Base-by-base conservation (phyloP, 257 asterid species). In the Capsicum rhomboideum region DNA sequence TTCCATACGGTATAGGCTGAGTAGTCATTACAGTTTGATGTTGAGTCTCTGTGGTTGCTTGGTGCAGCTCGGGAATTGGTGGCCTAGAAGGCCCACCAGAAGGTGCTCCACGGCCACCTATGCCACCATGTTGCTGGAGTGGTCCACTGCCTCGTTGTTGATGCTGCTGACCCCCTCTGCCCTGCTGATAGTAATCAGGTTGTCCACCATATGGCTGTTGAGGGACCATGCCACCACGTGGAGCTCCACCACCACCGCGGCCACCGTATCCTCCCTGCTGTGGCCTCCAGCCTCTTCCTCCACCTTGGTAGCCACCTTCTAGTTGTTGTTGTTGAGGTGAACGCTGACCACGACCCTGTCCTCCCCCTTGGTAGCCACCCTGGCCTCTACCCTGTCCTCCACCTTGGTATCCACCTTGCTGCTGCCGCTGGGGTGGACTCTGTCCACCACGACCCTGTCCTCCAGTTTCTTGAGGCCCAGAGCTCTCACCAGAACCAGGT, bases 11-110 rank as follows among this genome's bases (percentile, higher is more conserved):
- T 68, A 37, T 58, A 49, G 91, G 87, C 82, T 86, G 93, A 85
- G 91, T 80, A 20, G 64, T 84, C 86, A 83, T 66, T 69, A 86
- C 93, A 79, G 93, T 86, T 90, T 90, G 94, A 88, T 87, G 87
- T 37, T 89, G 86, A 83, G 90, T 82, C 91, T 83, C 91, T 86
- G 91, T 23, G 82, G 82, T 91, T 58, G 98, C 98, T 96, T 94
- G 99, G 92, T 92, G 98, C 98, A 92, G 99, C 95, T 93, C 98
- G 98, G 98, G 92, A 81, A 89, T 85, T 18, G 94, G 92, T 79
- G 92, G 94, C 89, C 94, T 87, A 44, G 94, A 88, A 82, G 92
- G 97, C 87, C 93, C 97, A 84, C 92, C 89, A 83, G 92, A 86
- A 86, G 92, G 91, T 14, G 89, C 87, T 78, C 92, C 96, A 26